These are phyloP conservation scores for Camellia granthamiana DNA, from an alignment of 148 eudicot genomes.

Conservation along the genomic window DNA sequence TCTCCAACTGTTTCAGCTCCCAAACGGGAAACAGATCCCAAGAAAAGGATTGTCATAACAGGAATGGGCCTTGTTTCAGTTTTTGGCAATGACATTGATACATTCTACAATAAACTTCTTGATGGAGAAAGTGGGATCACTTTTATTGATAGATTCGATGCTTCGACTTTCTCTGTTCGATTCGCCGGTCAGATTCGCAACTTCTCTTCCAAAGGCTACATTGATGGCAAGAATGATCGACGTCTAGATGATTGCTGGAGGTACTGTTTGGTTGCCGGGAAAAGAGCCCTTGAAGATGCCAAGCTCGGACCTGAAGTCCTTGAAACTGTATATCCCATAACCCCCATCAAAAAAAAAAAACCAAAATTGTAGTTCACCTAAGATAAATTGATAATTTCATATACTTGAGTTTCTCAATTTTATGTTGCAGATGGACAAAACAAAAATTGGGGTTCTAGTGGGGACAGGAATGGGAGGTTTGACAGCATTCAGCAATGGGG, in stretches of 20 bases:
- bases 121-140: slow-evolving; percentile 44
- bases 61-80: slow-evolving; percentile 52
- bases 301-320: slow-evolving; percentile 40
- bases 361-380: not conserved
- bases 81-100: slow-evolving; percentile 39
- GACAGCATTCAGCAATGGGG: slow-evolving; percentile 47
- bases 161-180: slow-evolving; percentile 33
- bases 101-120: slow-evolving; percentile 38
- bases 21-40: slow-evolving; percentile 44
- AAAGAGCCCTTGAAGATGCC: slow-evolving; percentile 49
- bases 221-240: slow-evolving; percentile 55
- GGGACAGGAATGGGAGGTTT: slow-evolving; percentile 69
- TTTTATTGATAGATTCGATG: slow-evolving; percentile 38
- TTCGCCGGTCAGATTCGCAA: slow-evolving; percentile 46
- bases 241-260: slow-evolving; percentile 50
- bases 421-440: slow-evolving; percentile 49
- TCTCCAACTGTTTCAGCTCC: slow-evolving; percentile 39
- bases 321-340: slow-evolving; percentile 27
- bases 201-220: slow-evolving; percentile 46
- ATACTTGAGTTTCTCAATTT: not conserved
- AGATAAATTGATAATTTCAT: not conserved
- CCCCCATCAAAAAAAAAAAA: not conserved
- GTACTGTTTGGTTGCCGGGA: slow-evolving; percentile 57
- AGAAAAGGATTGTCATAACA: slow-evolving; percentile 44
- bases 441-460: slow-evolving; percentile 49